These are phyloP conservation scores for Amorphotheca resinae DNA, from an alignment of 495 filamentous ascomycete species.

Conservation along the genomic window DNA sequence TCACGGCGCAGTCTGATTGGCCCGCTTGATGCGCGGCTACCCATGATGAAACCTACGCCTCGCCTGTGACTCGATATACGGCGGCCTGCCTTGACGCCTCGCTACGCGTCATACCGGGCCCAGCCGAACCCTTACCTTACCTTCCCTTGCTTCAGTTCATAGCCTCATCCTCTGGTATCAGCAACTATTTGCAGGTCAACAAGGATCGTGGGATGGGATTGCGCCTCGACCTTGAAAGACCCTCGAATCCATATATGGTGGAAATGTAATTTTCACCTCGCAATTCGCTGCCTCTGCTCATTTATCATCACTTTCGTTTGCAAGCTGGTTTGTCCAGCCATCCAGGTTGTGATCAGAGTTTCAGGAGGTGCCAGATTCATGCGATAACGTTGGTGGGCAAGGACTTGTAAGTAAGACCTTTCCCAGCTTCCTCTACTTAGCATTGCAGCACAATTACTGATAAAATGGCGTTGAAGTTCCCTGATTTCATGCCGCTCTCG, in stretches of 20 bases:
- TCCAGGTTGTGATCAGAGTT: constrained; percentile 15
- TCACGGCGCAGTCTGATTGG: neutral
- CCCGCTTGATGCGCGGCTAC: no score
- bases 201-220: neutral
- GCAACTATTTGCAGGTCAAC: neutral
- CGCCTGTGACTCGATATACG: neutral
- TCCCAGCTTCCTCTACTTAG: neutral
- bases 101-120: neutral
- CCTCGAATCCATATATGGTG: neutral
- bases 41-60: neutral
- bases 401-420: constrained; percentile 6
- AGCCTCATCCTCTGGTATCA: neutral
- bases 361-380: constrained; percentile 17
- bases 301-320: no score
- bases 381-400: constrained; percentile 12
- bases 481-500: constrained; percentile 21
- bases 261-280: constrained; percentile 7
- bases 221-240: neutral
- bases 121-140: neutral
- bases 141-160: neutral
- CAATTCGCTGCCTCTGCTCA: constrained; percentile 4
- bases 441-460: constrained; percentile 15
- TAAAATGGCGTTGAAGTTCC: constrained; percentile 16
- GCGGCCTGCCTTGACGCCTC: neutral
- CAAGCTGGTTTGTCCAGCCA: no score